Evolutionary conservation across 2,329 filamentous ascomycete species (phyloP), one percentile per base, ranked within the genome.

Genomic region (Ambrosiella cleistominuta): DNA sequence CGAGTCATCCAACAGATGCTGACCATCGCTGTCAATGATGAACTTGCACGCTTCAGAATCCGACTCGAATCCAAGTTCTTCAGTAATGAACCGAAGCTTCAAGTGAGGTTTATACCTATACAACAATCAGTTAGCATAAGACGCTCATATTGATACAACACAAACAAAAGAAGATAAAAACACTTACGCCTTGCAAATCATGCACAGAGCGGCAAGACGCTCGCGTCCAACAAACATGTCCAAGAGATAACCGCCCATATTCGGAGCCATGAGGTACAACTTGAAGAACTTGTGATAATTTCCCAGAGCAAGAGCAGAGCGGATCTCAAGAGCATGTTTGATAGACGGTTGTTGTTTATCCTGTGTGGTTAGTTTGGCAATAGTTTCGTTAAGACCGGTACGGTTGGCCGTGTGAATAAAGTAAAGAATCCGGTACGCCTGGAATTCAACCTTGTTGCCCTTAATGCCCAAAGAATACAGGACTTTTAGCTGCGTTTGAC

Each of bases 271-370:
- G 64, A 94, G 81, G 70, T 96, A 98, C 50, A 98, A 80, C 73
- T 88, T 86, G 79, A 98, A 97, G 72, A 98, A 97, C 69, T 82
- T 91, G 74, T 98, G 91, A 70, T 96, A 96, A 73, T 97, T 97
- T 66, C 90, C 90, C 69, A 94, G 76, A 56, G 93, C 91, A 67
- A 97, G 74, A 54, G 93, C 87, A 57, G 91, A 95, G 65, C 93
- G 88, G 63, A 97, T 89, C 64, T 86, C 80, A 65, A 98, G 75
- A 44, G 93, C 93, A 74, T 98, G 91, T 72, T 88, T 88, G 69
- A 98, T 86, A 61, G 88, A 79, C 62, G 70, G 74, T 70, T 93
- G 84, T 70, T 82, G 77, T 76, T 96, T 96, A 75, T 97, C 93
- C 90, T 88, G 82, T 79, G 84, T 74, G 72, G 91, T 97, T 93